Evolutionary conservation across 2,329 filamentous ascomycete genomes (phyloP).

Genomic region (Fusarium sp.): DNA sequence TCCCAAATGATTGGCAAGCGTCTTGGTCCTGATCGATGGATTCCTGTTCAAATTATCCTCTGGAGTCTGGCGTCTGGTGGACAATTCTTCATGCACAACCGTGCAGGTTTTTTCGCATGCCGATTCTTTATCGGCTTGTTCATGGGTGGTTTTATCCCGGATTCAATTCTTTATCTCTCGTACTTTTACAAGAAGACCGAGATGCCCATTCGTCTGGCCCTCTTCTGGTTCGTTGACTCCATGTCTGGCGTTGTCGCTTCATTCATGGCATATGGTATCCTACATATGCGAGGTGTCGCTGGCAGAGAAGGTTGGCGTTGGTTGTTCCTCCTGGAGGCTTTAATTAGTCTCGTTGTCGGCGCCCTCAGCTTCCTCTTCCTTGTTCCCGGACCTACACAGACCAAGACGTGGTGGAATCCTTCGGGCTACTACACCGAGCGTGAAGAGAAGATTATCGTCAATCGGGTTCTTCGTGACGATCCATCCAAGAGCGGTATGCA

Average conservation of each 20-base stretch:
- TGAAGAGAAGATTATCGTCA: background rate
- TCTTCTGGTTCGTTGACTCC: background rate
- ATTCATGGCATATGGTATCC: background rate
- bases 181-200: background rate
- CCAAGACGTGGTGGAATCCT: background rate
- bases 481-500: background rate
- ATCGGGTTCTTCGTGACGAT: conserved; percentile 3
- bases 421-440: background rate
- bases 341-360: background rate
- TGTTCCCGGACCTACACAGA: background rate
- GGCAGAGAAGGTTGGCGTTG: background rate
- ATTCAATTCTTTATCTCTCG: background rate
- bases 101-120: background rate
- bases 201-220: background rate
- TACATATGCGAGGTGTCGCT: background rate
- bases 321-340: background rate
- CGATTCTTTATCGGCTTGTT: background rate
- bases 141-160: background rate
- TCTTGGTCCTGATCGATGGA: conserved; percentile 9
- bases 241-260: conserved; percentile 2
- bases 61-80: conserved; percentile 3
- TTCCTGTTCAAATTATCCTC: conserved; percentile 6
- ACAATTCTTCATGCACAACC: conserved; percentile 4
- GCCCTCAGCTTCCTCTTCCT: background rate
- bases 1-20: conserved; percentile 4